Evolutionary conservation across 1,284 basidiomycete genomes (phyloP).

Genomic region (Exobasidium rhododendri): DNA sequence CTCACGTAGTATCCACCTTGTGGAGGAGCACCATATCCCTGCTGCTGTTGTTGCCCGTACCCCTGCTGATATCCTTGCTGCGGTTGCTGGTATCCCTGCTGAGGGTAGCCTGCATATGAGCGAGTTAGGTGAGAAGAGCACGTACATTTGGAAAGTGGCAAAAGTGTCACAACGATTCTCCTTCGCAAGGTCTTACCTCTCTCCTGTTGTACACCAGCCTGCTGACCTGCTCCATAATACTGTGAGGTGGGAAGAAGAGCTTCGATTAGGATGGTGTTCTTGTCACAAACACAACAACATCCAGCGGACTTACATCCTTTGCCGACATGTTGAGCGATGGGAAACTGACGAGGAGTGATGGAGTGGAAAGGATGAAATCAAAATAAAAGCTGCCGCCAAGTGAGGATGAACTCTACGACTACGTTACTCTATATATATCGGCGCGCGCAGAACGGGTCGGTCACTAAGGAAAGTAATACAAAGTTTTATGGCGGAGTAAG

Average conservation of each 20-base stretch:
- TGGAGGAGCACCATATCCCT: slow-evolving; percentile 13
- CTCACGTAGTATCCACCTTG: slow-evolving; percentile 29
- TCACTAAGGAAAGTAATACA: no score
- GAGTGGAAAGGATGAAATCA: no score
- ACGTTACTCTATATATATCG: no score
- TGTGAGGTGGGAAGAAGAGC: not conserved
- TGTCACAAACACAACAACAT: not conserved
- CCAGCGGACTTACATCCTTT: not conserved
- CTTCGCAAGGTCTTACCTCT: no score
- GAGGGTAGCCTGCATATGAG: not conserved
- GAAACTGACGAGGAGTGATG: no score
- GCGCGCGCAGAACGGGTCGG: no score
- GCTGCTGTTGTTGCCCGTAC: slow-evolving; percentile 25
- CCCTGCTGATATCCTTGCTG: not conserved
- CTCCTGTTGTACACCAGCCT: no score
- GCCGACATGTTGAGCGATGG: slow-evolving; percentile 1
- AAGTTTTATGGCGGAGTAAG: no score
- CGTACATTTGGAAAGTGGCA: not conserved
- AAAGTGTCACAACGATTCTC: no score
- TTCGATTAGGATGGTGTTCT: no score
- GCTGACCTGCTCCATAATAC: not conserved
- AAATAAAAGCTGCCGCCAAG: no score
- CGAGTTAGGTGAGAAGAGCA: not conserved
- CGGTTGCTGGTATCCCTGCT: slow-evolving; percentile 19
- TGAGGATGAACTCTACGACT: no score